Percentiles rank a stretch among this genome's conserved stretches.
Evolutionary conservation across 2,329 filamentous ascomycete genomes (phyloP).

Genomic region (Cladosporium sp.): DNA sequence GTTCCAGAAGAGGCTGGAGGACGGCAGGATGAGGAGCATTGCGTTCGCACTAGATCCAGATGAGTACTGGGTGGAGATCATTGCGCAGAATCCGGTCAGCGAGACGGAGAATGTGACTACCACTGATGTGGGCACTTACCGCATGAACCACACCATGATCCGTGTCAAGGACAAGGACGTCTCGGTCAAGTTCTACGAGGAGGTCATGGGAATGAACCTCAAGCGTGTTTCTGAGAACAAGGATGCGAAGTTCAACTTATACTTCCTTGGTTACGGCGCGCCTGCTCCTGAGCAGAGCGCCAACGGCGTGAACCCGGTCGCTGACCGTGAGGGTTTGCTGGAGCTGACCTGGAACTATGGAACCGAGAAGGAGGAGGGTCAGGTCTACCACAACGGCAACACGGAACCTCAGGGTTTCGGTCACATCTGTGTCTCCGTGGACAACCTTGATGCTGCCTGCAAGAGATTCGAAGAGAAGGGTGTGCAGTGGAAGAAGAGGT

Average conservation of each 20-base stretch:
- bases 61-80: constrained; percentile 68
- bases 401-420: constrained; percentile 89
- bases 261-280: constrained; percentile 79
- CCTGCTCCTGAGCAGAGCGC: constrained; percentile 52
- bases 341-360: constrained; percentile 85
- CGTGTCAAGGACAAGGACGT: constrained; percentile 70
- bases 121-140: constrained; percentile 75
- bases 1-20: constrained; percentile 92
- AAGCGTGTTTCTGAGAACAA: constrained; percentile 70
- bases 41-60: constrained; percentile 72
- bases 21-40: constrained; percentile 84
- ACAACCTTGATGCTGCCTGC: constrained; percentile 86
- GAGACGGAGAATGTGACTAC: constrained; percentile 70
- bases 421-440: constrained; percentile 85
- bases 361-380: constrained; percentile 80
- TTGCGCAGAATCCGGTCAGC: constrained; percentile 70
- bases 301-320: constrained; percentile 59
- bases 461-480: constrained; percentile 77
- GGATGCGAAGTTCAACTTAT: constrained; percentile 78
- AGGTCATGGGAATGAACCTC: constrained; percentile 84
- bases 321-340: constrained; percentile 76
- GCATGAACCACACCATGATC: constrained; percentile 89
- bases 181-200: constrained; percentile 58
- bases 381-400: constrained; percentile 92
- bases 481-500: constrained; percentile 90